Base-by-base conservation (phyloP, 108 stramenopile genomes). In the Cyclotella sp. region DNA sequence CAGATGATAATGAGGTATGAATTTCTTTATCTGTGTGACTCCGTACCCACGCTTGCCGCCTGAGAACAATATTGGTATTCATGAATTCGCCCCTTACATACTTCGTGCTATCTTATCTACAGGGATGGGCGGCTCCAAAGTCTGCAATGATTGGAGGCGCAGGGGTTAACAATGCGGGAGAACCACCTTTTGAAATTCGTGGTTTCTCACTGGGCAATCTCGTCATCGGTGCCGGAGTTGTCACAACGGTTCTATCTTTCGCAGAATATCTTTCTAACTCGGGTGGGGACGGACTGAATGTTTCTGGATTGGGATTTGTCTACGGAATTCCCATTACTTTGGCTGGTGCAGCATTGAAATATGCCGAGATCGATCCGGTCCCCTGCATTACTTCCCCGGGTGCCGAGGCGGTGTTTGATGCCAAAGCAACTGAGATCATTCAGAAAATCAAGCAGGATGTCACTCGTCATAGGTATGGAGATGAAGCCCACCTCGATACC, bases 111-210 rank as follows among this genome's bases (percentile, higher is more conserved):
- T 9, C n/a, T n/a, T n/a, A 22, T 22, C 18, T 7, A 54, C 68
- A 84, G 46, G 83, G 63, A 7, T 95, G 94, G 94, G 12, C 75
- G 19, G 82, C 95, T 27, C 69, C 88, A 13, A 91, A 91, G 41
- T 87, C 87, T 9, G 92, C 93, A 68, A 94, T 94, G 93, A 88
- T 95, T 73, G 95, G 94, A 5, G 96, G 94, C n/a, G 97, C 97
- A 18, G 97, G 97, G 12, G 91, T 97, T 34, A 95, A 93, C 78
- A 94, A 96, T 44, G 93, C 93, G 11, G 97, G 97, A 59, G 97
- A 98, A 75, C 96, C 97, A n/a, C 98, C 98, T 10, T 97, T 98
- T 70, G 97, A 98, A 84, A 97, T 98, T 76, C 97, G 97, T 30
- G 98, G 98, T 19, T 97, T 98, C 72, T 97, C 97, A 21, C 82